A percentile compares a stretch with the other conserved stretches of the same genome.
Conservation (phyloP, 495 filamentous ascomycete species). For the Cercophora sp. region DNA sequence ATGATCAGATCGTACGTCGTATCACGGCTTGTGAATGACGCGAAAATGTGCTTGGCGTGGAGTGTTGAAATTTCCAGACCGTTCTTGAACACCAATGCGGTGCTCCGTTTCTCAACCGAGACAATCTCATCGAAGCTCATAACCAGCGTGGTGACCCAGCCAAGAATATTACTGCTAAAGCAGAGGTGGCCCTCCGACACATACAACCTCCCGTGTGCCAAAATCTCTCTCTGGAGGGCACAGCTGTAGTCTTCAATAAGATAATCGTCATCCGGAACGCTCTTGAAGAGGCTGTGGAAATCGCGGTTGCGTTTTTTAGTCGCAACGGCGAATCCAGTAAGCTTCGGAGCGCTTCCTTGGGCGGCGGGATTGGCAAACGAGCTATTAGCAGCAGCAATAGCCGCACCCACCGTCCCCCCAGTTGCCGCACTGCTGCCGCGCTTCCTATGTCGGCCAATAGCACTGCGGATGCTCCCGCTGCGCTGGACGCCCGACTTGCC, state of each 20-base stretch:
- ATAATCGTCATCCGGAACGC: slow-evolving; percentile 96
- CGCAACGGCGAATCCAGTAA: slow-evolving; percentile 94
- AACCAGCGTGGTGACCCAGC: slow-evolving; percentile 94
- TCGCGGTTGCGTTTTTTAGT: slow-evolving; percentile 94
- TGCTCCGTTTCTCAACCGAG: slow-evolving; percentile 93
- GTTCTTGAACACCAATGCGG: slow-evolving; percentile 93
- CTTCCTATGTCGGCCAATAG: slow-evolving; percentile 64
- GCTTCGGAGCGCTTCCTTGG: slow-evolving; percentile 57
- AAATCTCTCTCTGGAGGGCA: slow-evolving; percentile 90
- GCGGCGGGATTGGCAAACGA: slow-evolving; percentile 61
- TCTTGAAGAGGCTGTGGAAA: slow-evolving; percentile 90
- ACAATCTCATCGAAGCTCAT: slow-evolving; percentile 98
- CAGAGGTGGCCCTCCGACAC: slow-evolving; percentile 96
- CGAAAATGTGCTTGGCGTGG: slow-evolving; percentile 92
- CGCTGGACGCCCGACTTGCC: slow-evolving; percentile 63
- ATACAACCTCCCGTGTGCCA: slow-evolving; percentile 89
- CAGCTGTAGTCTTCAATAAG: slow-evolving; percentile 98
- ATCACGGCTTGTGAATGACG: slow-evolving; percentile 89
- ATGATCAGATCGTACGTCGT: slow-evolving; percentile 96
- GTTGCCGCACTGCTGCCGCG: slow-evolving; percentile 83
- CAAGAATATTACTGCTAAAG: slow-evolving; percentile 98
- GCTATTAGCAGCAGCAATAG: slow-evolving; percentile 59
- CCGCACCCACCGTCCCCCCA: slow-evolving; percentile 59
- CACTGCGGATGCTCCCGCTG: slow-evolving; percentile 79
- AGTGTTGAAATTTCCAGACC: slow-evolving; percentile 94